These are phyloP conservation scores for Acanthamoeba royreba DNA, from an alignment of 208 protist genomes.

Conservation along the genomic window DNA sequence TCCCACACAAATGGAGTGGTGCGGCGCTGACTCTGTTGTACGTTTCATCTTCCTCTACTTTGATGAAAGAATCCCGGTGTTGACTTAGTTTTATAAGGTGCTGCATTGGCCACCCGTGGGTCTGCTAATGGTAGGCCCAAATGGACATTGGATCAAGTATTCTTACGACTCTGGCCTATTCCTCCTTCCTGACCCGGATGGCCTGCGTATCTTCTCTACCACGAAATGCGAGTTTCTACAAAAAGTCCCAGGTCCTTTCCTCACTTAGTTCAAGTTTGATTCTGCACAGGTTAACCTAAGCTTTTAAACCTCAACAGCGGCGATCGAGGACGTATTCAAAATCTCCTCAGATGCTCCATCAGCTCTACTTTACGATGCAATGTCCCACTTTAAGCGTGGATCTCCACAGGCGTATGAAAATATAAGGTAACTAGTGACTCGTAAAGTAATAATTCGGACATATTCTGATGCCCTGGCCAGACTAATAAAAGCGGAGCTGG, in stretches of 20 bases:
- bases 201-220: constrained; percentile 69
- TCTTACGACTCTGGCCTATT: constrained; percentile 56
- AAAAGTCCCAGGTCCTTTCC: constrained; percentile 48
- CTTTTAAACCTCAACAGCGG: not conserved
- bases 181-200: constrained; percentile 72
- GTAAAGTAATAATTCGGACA: not conserved
- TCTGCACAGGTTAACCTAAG: not conserved
- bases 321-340: constrained; percentile 60
- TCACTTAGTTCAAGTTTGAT: constrained; percentile 4
- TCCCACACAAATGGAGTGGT: constrained; percentile 66
- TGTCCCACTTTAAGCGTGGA: constrained; percentile 56
- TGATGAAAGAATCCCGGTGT: not conserved
- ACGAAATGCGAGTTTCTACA: constrained; percentile 62
- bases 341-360: constrained; percentile 64
- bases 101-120: not conserved
- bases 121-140: constrained; percentile 67
- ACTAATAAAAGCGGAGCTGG: constrained; percentile 67
- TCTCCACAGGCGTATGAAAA: not conserved
- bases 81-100: not conserved
- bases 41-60: constrained; percentile 49
- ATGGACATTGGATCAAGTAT: constrained; percentile 63
- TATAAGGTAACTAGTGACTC: not conserved
- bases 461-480: not conserved
- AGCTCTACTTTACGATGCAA: constrained; percentile 69
- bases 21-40: constrained; percentile 71